phyloP scores from a whole-genome alignment of 1,284 basidiomycete genomes.

The Fomitopsis pinicola region DNA sequence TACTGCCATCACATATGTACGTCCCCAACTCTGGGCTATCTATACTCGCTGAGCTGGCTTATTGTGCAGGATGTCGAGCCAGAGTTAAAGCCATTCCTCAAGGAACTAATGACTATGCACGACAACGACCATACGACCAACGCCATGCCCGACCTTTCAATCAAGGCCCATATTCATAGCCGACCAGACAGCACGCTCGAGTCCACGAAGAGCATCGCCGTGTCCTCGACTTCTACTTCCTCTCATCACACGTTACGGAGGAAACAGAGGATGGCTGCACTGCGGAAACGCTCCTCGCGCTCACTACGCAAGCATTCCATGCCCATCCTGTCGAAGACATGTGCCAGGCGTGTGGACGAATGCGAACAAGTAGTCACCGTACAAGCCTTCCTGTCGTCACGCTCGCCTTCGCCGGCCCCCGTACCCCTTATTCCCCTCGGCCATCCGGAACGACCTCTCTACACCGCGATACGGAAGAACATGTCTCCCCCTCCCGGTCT shows the following conservation, averaged over 20 bases:
- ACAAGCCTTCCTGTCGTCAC: not conserved
- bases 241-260: conserved; percentile 34
- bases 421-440: conserved; percentile 12
- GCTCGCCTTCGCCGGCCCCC: not conserved
- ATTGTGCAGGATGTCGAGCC: conserved; percentile 10
- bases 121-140: conserved; percentile 8
- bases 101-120: conserved; percentile 13
- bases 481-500: conserved; percentile 39
- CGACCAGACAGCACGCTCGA: not conserved
- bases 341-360: conserved; percentile 9
- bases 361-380: conserved; percentile 10
- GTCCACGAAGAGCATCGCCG: conserved; percentile 7
- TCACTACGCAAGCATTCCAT: conserved; percentile 32
- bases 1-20: conserved; percentile 27
- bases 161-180: not conserved
- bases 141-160: not conserved
- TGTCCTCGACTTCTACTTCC: conserved; percentile 18
- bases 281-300: conserved; percentile 35
- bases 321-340: conserved; percentile 17
- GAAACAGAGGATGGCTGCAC: conserved; percentile 32
- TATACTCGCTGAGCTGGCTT: not conserved
- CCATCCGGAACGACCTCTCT: conserved; percentile 45
- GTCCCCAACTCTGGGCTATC: conserved; percentile 1
- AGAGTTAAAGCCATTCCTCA: conserved; percentile 15
- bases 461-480: conserved; percentile 58